Evolutionary conservation across 2,329 filamentous ascomycete species (phyloP).

Genomic region (Sporothrix phasma): DNA sequence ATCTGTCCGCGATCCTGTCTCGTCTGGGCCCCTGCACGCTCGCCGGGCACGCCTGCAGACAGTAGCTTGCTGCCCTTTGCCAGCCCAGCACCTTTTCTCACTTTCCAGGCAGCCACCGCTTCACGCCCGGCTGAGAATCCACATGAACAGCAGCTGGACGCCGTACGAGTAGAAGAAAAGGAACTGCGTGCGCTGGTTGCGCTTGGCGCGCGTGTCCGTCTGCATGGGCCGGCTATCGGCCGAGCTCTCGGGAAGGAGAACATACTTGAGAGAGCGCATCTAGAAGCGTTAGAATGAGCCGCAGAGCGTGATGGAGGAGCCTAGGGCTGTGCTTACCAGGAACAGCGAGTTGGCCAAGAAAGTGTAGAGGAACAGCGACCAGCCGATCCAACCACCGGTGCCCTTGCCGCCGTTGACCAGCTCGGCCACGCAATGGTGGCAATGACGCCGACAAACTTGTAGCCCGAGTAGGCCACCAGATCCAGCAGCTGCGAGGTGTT

Average conservation of each 20-base stretch:
- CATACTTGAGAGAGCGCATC: slow-evolving; percentile 93
- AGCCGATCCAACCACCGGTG: slow-evolving; percentile 80
- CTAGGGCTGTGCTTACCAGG: slow-evolving; percentile 53
- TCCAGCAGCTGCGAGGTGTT: slow-evolving; percentile 91
- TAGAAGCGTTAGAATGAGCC: slow-evolving; percentile 27
- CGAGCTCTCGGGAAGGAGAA: slow-evolving; percentile 76
- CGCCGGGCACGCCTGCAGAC: too few species aligned
- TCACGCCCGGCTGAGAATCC: slow-evolving; percentile 49
- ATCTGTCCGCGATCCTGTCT: too few species aligned
- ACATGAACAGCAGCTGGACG: slow-evolving; percentile 93
- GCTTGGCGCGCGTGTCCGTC: slow-evolving; percentile 71
- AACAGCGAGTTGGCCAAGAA: slow-evolving; percentile 94
- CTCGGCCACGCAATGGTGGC: slow-evolving; percentile 74
- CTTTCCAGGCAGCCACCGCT: neutral
- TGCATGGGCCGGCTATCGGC: slow-evolving; percentile 55
- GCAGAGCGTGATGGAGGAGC: neutral
- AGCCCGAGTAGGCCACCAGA: slow-evolving; percentile 89
- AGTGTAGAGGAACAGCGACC: slow-evolving; percentile 82
- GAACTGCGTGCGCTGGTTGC: slow-evolving; percentile 81
- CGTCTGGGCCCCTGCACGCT: neutral
- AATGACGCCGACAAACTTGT: slow-evolving; percentile 98
- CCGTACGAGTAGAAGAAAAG: slow-evolving; percentile 91
- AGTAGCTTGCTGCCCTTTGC: too few species aligned
- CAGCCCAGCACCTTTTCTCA: too few species aligned
- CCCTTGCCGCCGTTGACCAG: slow-evolving; percentile 68